These are phyloP conservation scores for Candida golubevii DNA, from an alignment of 805 yeast species.

Conservation along the genomic window DNA sequence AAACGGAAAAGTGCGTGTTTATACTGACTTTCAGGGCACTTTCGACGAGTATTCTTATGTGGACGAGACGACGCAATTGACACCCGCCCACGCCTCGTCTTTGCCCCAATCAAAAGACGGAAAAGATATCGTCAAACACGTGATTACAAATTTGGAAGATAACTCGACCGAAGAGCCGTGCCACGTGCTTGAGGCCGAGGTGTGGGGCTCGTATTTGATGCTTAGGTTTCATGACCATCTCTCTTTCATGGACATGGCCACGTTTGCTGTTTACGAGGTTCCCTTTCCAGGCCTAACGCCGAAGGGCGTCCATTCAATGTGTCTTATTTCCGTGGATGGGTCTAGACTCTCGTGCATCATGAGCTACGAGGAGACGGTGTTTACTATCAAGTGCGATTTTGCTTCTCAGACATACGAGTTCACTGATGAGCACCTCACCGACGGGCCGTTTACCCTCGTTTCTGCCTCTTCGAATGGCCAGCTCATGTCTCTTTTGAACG, in stretches of 20 bases:
- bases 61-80: not conserved
- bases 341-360: constrained; percentile 20
- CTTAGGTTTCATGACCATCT: constrained; percentile 35
- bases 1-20: constrained; percentile 51
- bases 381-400: constrained; percentile 24
- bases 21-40: constrained; percentile 62
- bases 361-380: constrained; percentile 26
- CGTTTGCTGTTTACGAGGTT: constrained; percentile 37
- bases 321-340: constrained; percentile 10
- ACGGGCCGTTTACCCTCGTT: constrained; percentile 45
- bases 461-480: constrained; percentile 51
- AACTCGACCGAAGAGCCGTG: constrained; percentile 28
- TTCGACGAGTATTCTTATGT: constrained; percentile 48
- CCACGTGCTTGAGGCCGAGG: constrained; percentile 22
- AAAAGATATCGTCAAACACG: constrained; percentile 5
- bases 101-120: not conserved
- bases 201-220: constrained; percentile 43
- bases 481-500: constrained; percentile 48
- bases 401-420: constrained; percentile 22
- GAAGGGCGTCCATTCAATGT: constrained; percentile 21
- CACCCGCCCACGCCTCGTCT: not conserved
- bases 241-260: constrained; percentile 34
- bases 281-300: constrained; percentile 24
- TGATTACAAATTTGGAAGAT: constrained; percentile 33
- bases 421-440: constrained; percentile 38